A percentile compares a stretch with the other conserved stretches of the same genome.
Conservation (phyloP, 2,329 filamentous ascomycete species). For the Sporothrix dimorphospora region DNA sequence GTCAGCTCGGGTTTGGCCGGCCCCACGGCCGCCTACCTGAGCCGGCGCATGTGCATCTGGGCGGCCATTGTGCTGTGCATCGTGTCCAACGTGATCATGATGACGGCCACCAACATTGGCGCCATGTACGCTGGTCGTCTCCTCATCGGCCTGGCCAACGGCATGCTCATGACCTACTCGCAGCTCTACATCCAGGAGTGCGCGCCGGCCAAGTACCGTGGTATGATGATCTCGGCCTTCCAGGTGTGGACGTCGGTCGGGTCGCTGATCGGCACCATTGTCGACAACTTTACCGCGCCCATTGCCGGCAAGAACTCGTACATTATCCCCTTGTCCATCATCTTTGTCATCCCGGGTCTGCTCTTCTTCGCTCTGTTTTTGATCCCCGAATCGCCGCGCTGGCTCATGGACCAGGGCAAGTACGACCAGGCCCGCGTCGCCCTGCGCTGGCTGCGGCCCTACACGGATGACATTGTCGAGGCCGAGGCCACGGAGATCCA, state of each 20-base stretch:
- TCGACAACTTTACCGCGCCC: constrained; percentile 53
- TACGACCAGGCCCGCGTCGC: constrained; percentile 42
- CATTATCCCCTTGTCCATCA: constrained; percentile 47
- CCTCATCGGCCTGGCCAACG: constrained; percentile 59
- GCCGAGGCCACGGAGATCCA: constrained; percentile 46
- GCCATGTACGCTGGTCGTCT: constrained; percentile 59
- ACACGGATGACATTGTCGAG: constrained; percentile 38
- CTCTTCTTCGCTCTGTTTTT: constrained; percentile 44
- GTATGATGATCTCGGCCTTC: constrained; percentile 45
- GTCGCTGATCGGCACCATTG: constrained; percentile 50
- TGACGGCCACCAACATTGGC: constrained; percentile 56
- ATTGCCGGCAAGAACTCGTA: constrained; percentile 45
- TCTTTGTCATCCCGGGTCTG: constrained; percentile 46
- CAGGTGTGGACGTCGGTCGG: constrained; percentile 41
- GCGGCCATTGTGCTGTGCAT: constrained; percentile 53
- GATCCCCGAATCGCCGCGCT: constrained; percentile 48
- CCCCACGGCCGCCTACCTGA: constrained; percentile 42
- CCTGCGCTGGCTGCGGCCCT: constrained; percentile 43
- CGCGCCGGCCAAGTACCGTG: constrained; percentile 39
- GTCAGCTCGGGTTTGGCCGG: constrained; percentile 49
- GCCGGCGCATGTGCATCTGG: constrained; percentile 47
- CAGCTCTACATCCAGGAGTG: constrained; percentile 44
- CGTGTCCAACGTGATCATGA: constrained; percentile 60
- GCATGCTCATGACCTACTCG: constrained; percentile 59
- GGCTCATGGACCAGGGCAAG: constrained; percentile 45